Base-by-base conservation (phyloP, 768 basidiomycete genomes). In the Tylopilus rubrobrunneus region DNA sequence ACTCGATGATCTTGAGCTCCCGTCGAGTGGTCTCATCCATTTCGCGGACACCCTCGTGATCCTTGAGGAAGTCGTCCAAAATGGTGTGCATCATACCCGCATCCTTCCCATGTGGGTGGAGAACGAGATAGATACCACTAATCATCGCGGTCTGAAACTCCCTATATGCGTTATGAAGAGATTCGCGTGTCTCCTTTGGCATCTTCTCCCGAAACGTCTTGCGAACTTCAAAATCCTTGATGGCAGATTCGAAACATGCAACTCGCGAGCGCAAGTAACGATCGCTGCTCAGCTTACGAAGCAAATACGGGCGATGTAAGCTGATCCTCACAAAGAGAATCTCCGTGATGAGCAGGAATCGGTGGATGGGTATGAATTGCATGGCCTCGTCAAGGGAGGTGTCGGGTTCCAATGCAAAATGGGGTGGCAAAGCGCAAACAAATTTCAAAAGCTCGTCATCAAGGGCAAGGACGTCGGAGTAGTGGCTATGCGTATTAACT, bases 111-210 rank as follows among this genome's bases (percentile, higher is more conserved):
- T 75, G 82, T 2, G 89, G 91, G 56, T 93, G 83, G 28, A 93
- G 74, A 48, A 89, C 83, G 48, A 92, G 80, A 65, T 91, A 91
- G 48, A 94, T 91, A 11, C 92, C 88, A 57, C 87, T 86, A 50
- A 93, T 87, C 89, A 94, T 90, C 10, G 89, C 87, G 9, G 88
- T 86, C 67, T 92, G 90, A 70, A 93, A 93, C 62, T 92, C 90
- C 52, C 90, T 77, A 64, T 92, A 92, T 7, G 87, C 87, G 57
- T 88, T 90, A 62, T 89, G 84, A 28, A 90, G 76, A 45, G 87
- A 85, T 60, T 82, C 82, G 23, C 79, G 80, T 14, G 80, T 81
- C 63, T 87, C 86, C 61, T 79, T 80, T 1, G 84, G 76, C 53
- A 83, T 76, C 25, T 74, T 71, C 53, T 83, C 77, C 55, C 84